Conservation (phyloP, 2,329 filamentous ascomycete genomes). For the Zasmidium citrigriseum region DNA sequence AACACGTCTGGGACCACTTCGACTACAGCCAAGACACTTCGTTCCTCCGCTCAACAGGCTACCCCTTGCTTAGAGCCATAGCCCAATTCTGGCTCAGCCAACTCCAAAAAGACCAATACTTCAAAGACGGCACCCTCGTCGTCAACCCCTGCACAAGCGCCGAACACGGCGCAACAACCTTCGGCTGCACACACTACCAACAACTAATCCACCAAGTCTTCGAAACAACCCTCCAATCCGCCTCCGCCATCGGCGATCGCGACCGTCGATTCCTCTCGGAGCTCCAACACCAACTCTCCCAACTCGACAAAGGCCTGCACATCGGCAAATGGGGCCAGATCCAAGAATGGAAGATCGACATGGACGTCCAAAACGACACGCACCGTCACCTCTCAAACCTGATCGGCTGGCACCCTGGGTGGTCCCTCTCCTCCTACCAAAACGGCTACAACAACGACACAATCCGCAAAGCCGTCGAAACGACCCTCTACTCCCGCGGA, state of each 20-base stretch:
- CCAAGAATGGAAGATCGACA: slow-evolving; percentile 55
- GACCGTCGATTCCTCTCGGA: slow-evolving; percentile 38
- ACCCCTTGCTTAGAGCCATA: slow-evolving; percentile 56
- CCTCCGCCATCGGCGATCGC: slow-evolving; percentile 22
- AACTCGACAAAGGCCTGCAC: slow-evolving; percentile 55
- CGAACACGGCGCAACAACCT: slow-evolving; percentile 55
- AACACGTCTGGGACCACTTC: slow-evolving; percentile 60
- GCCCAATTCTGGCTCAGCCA: slow-evolving; percentile 59
- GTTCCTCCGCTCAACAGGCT: slow-evolving; percentile 51
- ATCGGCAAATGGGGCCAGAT: slow-evolving; percentile 47
- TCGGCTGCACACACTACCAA: slow-evolving; percentile 57
- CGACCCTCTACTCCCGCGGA: slow-evolving; percentile 51
- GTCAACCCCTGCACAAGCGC: slow-evolving; percentile 62
- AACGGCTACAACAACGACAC: slow-evolving; percentile 47
- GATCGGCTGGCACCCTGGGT: slow-evolving; percentile 58
- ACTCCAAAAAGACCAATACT: slow-evolving; percentile 53
- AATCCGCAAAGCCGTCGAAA: slow-evolving; percentile 48
- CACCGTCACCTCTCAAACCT: slow-evolving; percentile 60
- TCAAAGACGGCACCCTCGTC: slow-evolving; percentile 54
- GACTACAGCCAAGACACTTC: slow-evolving; percentile 52
- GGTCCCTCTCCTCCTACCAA: slow-evolving; percentile 47
- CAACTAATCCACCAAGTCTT: slow-evolving; percentile 51
- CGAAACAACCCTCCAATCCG: slow-evolving; percentile 30
- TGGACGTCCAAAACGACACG: slow-evolving; percentile 46
- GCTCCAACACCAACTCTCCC: slow-evolving; percentile 45